phyloP scores from a whole-genome alignment of 2,329 filamentous ascomycete genomes.

The Aspergillus sergii region DNA sequence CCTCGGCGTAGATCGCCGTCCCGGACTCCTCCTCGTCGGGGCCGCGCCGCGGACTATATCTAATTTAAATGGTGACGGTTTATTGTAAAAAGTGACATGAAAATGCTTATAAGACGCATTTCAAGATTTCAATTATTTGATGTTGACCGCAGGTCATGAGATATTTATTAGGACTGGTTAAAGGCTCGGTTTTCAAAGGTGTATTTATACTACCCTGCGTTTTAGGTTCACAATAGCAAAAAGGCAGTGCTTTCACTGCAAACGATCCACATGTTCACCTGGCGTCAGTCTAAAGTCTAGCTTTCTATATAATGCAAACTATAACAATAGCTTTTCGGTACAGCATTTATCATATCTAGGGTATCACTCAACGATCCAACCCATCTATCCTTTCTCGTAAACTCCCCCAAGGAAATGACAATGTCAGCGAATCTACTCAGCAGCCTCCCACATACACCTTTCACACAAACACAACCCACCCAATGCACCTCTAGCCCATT shows the following conservation, averaged over 20 bases:
- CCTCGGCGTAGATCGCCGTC: slow-evolving; percentile 21
- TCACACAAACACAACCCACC: slow-evolving; percentile 87
- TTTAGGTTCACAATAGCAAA: background rate
- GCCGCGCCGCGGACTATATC: slow-evolving; percentile 14
- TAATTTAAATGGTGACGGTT: background rate
- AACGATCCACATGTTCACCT: background rate
- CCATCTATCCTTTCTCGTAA: background rate
- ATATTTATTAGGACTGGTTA: background rate
- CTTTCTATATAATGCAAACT: background rate
- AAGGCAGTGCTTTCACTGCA: background rate
- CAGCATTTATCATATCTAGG: background rate
- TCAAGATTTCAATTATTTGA: background rate
- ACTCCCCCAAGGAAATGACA: background rate
- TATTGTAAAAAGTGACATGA: background rate
- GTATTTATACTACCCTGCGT: slow-evolving; percentile 9
- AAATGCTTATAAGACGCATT: background rate
- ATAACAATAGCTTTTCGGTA: background rate
- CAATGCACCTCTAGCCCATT: slow-evolving; percentile 85
- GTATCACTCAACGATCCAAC: slow-evolving; percentile 15
- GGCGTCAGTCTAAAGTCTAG: background rate
- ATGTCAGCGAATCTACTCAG: slow-evolving; percentile 9
- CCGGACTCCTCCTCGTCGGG: slow-evolving; percentile 22
- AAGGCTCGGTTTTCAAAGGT: slow-evolving; percentile 5
- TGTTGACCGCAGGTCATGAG: background rate
- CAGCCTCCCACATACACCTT: slow-evolving; percentile 75